Conservation (phyloP, 352 stramenopile genomes). For the Thalassiosira gravida region DNA sequence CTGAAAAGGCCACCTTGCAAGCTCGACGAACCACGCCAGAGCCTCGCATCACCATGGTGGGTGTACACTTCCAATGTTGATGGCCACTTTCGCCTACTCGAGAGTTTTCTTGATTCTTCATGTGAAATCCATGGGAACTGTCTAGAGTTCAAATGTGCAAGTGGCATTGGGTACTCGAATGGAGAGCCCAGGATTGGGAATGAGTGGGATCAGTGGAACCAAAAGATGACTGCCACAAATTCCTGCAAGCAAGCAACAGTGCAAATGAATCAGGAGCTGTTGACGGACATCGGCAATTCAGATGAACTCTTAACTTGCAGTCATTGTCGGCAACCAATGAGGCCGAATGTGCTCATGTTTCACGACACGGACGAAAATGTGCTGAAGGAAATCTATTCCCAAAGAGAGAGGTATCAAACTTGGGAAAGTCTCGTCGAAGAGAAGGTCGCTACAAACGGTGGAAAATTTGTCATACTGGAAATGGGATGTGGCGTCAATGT, state of each 20-base stretch:
- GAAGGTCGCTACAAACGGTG: constrained; percentile 17
- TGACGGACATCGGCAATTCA: constrained; percentile 7
- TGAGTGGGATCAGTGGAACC: constrained; percentile 47
- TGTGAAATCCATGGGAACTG: constrained; percentile 58
- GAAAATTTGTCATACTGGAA: constrained; percentile 50
- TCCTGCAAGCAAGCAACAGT: constrained; percentile 28
- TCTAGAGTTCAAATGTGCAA: constrained; percentile 36
- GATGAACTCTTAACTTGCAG: constrained; percentile 27
- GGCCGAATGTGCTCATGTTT: constrained; percentile 57
- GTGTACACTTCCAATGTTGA: constrained; percentile 58
- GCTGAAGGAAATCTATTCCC: constrained; percentile 23
- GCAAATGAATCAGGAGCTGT: constrained; percentile 12
- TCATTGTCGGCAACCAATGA: constrained; percentile 30
- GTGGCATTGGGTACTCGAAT: constrained; percentile 39
- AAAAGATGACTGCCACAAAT: constrained; percentile 14
- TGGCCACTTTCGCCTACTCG: constrained; percentile 42
- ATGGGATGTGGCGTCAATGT: constrained; percentile 48
- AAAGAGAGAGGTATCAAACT: constrained; percentile 45
- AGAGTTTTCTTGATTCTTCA: constrained; percentile 30
- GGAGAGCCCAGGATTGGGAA: constrained; percentile 29
- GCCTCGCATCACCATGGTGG: constrained; percentile 29
- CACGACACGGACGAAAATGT: constrained; percentile 59
- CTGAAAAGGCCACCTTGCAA: constrained; percentile 18
- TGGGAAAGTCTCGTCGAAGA: constrained; percentile 52
- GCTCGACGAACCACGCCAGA: neutral